Percentiles rank a stretch among this genome's conserved stretches.
Conservation (phyloP, 805 yeast species). For the Saturnispora zaruensis region DNA sequence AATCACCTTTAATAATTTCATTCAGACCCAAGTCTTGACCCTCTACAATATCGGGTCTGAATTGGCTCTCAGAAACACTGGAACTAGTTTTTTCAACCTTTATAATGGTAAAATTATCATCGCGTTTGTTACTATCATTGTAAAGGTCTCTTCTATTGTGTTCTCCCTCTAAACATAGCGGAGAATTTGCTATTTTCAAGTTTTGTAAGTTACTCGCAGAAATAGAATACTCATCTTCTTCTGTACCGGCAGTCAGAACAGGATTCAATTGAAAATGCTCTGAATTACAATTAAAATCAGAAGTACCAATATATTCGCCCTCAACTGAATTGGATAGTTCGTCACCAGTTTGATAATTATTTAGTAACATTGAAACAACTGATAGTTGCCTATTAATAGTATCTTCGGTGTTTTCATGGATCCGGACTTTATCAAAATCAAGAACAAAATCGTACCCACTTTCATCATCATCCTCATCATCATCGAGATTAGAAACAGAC, state of each 20-base stretch:
- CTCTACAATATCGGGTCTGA: too few species aligned
- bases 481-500: neutral
- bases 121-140: too few species aligned
- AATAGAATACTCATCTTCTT: neutral
- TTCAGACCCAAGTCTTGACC: too few species aligned
- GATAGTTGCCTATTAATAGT: slow-evolving; percentile 13
- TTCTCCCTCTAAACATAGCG: neutral
- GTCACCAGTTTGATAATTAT: slow-evolving; percentile 12
- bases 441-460: neutral
- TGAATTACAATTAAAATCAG: neutral
- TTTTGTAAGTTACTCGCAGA: neutral
- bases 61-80: too few species aligned
- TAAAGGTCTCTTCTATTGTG: too few species aligned
- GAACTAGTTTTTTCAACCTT: too few species aligned
- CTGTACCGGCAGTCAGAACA: neutral
- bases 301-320: neutral
- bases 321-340: slow-evolving; percentile 3
- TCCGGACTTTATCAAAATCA: neutral
- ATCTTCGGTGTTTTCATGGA: neutral
- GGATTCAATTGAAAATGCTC: neutral
- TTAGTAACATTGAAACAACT: slow-evolving; percentile 20
- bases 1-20: too few species aligned
- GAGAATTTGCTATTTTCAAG: neutral
- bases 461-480: neutral
- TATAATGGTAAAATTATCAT: too few species aligned